A percentile compares a stretch with the other conserved stretches of the same genome.
Evolutionary conservation across 805 yeast species (phyloP).

Genomic region (Lipomyces kockii): DNA sequence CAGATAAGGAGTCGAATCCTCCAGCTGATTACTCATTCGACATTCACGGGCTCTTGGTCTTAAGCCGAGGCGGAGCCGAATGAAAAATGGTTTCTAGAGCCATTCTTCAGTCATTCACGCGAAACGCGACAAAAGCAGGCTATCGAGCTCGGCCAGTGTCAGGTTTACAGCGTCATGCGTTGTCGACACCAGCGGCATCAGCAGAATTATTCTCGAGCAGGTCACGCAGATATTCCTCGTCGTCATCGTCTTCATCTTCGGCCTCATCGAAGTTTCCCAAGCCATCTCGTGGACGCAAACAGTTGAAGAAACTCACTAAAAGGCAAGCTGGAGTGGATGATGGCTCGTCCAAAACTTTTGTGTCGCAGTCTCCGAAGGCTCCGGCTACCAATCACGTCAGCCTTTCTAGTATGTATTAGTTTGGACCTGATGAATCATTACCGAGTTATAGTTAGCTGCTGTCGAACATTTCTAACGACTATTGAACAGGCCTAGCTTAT

Average conservation of each 20-base stretch:
- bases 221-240: constrained; percentile 14
- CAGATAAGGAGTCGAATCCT: background rate
- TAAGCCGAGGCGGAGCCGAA: background rate
- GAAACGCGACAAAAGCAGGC: background rate
- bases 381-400: constrained; percentile 12
- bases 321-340: constrained; percentile 6
- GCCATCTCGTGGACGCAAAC: constrained; percentile 20
- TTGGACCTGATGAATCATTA: background rate
- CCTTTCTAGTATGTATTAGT: constrained; percentile 16
- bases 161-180: background rate
- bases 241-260: constrained; percentile 9
- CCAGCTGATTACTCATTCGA: background rate
- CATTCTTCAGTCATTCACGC: background rate
- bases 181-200: background rate
- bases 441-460: no score
- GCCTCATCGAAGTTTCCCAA: constrained; percentile 7
- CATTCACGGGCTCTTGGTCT: background rate
- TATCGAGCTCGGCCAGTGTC: background rate
- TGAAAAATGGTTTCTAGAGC: background rate
- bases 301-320: constrained; percentile 10
- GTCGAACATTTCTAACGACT: background rate
- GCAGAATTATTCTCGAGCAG: constrained; percentile 2
- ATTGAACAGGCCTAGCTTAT: constrained; percentile 25
- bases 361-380: constrained; percentile 13
- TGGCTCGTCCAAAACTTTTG: background rate